Conservation (phyloP, 2,329 filamentous ascomycete genomes). For the Fusarium graminum region DNA sequence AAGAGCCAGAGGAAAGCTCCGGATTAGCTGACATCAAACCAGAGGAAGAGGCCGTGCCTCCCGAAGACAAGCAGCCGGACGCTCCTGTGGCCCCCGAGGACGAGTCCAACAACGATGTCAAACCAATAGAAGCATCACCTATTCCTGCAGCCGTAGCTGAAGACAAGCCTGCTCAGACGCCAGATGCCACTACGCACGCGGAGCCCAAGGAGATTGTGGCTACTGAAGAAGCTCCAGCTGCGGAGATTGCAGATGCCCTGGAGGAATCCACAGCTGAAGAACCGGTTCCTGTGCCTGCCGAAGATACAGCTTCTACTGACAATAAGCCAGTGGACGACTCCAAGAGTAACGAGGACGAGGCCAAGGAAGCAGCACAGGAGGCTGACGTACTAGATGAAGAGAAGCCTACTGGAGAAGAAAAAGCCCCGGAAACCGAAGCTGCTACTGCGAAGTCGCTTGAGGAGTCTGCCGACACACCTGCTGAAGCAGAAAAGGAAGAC, state of each 20-base stretch:
- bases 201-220: conserved; percentile 13
- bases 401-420: conserved; percentile 35
- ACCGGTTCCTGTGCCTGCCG: conserved; percentile 12
- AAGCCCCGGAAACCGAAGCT: conserved; percentile 38
- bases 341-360: conserved; percentile 31
- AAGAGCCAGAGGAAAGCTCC: conserved; percentile 29
- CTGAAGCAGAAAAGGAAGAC: conserved; percentile 39
- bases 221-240: conserved; percentile 12
- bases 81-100: conserved; percentile 17
- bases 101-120: conserved; percentile 30
- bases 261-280: conserved; percentile 28
- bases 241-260: conserved; percentile 14
- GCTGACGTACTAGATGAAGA: conserved; percentile 34
- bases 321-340: conserved; percentile 43
- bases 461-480: conserved; percentile 35
- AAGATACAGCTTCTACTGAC: conserved; percentile 41
- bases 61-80: conserved; percentile 33
- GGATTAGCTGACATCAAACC: conserved; percentile 30
- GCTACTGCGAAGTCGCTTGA: conserved; percentile 24
- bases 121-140: conserved; percentile 26
- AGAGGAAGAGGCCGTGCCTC: conserved; percentile 28
- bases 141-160: conserved; percentile 10
- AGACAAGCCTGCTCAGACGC: conserved; percentile 17
- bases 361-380: conserved; percentile 36
- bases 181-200: conserved; percentile 13